Base-by-base conservation (phyloP, 1,284 basidiomycete species). In the Exsudoporus floridanus region DNA sequence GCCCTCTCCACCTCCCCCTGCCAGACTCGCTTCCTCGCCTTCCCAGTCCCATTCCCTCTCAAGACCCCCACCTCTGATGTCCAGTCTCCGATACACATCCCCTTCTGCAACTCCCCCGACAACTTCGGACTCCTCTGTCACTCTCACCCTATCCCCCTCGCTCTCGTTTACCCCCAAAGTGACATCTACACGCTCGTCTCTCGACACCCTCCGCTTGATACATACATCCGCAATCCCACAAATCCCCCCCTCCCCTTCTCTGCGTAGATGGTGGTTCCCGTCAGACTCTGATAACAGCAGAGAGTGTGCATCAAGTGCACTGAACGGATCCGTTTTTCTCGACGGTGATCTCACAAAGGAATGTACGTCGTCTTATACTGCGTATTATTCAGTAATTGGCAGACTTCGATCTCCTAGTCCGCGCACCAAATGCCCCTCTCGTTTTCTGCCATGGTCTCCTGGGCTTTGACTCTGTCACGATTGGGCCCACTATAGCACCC, bases 371-470 rank as follows among this genome's bases (percentile, higher is more conserved):
- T 31, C 31, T 49, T 31, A 36, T 35, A 36, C 40, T 52, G 39
- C 36, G 14, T 50, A 40, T 46, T 33, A 33, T 53, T 27, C 33
- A 33, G 27, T 38, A 27, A 50, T 53, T 16, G 39, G 42, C 49
- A 30, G 45, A 55, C 53, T 39, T 43, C 28, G 7, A 46, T 58
- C 23, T 18, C 27, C 25, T 49, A 88, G 87, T 94, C 65, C 78
- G 80, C 2, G 78, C 90, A 2, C 89, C 94, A 0, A 79, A 81
- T 55, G 82, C 92, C 60, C 94, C 94, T 0, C 72, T 97, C 41
- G 88, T 98, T 4, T 96, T 98, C 70, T 96, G 94, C 60, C 94
- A 98, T 65, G 94, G 95, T 8, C 79, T 97, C 2, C 79, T 97
- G 2, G 94, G 93, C 5, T 93, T 93, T 62, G 90, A 94, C 66